These are phyloP conservation scores for Globisporangium paddicum DNA, from an alignment of 352 stramenopile genomes.

Conservation along the genomic window DNA sequence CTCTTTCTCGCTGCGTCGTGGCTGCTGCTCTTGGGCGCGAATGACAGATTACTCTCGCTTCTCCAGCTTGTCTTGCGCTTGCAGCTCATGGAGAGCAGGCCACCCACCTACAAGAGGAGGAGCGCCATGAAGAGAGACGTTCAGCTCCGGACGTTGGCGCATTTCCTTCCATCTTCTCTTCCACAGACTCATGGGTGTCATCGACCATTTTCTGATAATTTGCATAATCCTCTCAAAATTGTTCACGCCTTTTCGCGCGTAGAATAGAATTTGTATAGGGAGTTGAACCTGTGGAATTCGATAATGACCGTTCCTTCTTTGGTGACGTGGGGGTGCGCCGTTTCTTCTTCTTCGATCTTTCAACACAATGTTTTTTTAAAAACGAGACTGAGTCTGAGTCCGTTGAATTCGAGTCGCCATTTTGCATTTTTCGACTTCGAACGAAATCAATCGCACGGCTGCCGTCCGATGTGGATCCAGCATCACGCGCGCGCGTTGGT, in stretches of 20 bases:
- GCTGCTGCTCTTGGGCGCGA: not conserved
- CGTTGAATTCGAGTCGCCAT: too few species aligned
- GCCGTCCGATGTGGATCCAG: not conserved
- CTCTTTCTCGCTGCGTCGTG: not conserved
- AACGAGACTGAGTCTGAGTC: too few species aligned
- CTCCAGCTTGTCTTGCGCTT: too few species aligned
- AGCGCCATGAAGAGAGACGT: not conserved
- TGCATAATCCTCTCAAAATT: not conserved
- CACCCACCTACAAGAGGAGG: not conserved
- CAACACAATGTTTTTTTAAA: too few species aligned
- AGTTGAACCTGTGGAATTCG: not conserved
- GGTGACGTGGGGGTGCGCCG: not conserved
- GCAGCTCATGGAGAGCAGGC: not conserved
- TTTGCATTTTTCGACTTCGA: too few species aligned
- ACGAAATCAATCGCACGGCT: not conserved
- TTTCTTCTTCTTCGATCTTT: not conserved
- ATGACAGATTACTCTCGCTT: conserved; percentile 2
- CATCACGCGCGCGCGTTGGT: not conserved
- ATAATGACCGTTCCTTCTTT: not conserved
- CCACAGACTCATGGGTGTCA: too few species aligned
- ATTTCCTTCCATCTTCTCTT: not conserved
- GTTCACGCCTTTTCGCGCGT: not conserved
- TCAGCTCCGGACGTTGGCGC: not conserved
- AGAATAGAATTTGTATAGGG: not conserved
- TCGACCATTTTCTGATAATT: too few species aligned